Conservation (phyloP, 73 alveolate genomes). For the Urostyla sp. region DNA sequence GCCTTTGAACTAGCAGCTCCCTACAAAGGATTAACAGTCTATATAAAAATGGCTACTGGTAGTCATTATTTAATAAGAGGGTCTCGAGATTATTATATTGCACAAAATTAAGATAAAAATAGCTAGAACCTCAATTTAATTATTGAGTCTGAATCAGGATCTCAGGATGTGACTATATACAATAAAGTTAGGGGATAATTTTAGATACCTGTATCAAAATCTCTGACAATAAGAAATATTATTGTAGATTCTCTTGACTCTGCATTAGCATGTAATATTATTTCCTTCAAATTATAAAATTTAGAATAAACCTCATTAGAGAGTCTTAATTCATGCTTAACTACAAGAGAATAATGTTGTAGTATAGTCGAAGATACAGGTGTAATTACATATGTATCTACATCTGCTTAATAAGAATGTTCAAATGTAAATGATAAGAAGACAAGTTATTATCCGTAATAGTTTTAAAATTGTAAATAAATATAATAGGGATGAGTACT, state of each 20-base stretch:
- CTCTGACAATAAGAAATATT: constrained; percentile 14
- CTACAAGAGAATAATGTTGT: too few relatives aligned
- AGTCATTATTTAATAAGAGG: constrained; percentile 9
- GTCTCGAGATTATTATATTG: neutral
- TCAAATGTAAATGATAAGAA: too few relatives aligned
- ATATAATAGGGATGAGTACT: too few relatives aligned
- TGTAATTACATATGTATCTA: too few relatives aligned
- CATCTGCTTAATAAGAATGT: too few relatives aligned
- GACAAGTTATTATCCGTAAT: too few relatives aligned
- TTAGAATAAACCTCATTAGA: too few relatives aligned
- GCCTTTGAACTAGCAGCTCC: constrained; percentile 12
- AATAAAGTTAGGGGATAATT: constrained; percentile 25
- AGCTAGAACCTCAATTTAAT: neutral
- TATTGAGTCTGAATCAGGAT: constrained; percentile 12
- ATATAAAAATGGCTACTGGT: constrained; percentile 10
- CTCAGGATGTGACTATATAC: constrained; percentile 27
- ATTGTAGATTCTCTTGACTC: constrained; percentile 42
- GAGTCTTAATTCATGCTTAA: too few relatives aligned
- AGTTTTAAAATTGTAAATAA: too few relatives aligned
- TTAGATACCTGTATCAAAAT: neutral
- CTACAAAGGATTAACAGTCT: neutral
- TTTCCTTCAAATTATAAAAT: too few relatives aligned
- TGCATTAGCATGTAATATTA: constrained; percentile 7
- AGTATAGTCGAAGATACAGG: too few relatives aligned
- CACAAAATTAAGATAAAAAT: neutral